Conservation (phyloP, 164 flowering plant genomes). For the Warburgia ugandensis region DNA sequence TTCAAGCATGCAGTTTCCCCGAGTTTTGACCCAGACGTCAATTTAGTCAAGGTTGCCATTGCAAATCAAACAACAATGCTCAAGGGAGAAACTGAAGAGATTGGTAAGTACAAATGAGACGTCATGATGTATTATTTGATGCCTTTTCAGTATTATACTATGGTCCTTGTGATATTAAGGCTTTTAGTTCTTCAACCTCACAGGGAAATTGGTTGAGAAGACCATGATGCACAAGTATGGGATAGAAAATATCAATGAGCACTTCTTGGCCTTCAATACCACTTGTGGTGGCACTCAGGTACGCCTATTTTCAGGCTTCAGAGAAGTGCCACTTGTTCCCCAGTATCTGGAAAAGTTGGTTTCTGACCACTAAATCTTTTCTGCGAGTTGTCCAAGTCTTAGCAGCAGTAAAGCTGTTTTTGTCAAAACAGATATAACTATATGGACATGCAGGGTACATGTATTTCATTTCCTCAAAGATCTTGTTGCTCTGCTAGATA, state of each 20-base stretch:
- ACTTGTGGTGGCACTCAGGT: slow-evolving; percentile 97
- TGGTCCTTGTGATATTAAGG: slow-evolving; percentile 5
- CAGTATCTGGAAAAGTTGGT: too few relatives aligned
- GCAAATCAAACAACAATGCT: slow-evolving; percentile 99
- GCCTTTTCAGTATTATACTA: background rate
- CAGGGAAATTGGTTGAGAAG: slow-evolving; percentile 78
- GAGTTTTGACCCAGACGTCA: slow-evolving; percentile 88
- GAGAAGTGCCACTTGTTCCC: too few relatives aligned
- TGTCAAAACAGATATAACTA: too few relatives aligned
- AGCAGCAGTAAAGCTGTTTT: too few relatives aligned
- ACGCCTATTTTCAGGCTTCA: slow-evolving; percentile 6
- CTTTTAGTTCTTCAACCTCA: slow-evolving; percentile 8
- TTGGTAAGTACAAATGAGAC: slow-evolving; percentile 49
- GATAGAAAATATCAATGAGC: slow-evolving; percentile 68
- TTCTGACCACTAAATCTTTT: too few relatives aligned
- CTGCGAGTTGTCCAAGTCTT: too few relatives aligned
- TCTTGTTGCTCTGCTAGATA: too few relatives aligned
- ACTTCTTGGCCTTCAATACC: slow-evolving; percentile 83
- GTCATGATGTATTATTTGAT: background rate
- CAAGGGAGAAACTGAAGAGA: slow-evolving; percentile 97
- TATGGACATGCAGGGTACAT: too few relatives aligned
- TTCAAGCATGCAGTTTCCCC: slow-evolving; percentile 81
- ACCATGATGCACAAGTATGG: slow-evolving; percentile 86
- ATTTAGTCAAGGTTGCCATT: slow-evolving; percentile 73
- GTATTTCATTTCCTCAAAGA: too few relatives aligned